Evolutionary conservation across 805 yeast species (phyloP), one percentile per base, ranked within the genome.

Genomic region (Sungouiella blattae): DNA sequence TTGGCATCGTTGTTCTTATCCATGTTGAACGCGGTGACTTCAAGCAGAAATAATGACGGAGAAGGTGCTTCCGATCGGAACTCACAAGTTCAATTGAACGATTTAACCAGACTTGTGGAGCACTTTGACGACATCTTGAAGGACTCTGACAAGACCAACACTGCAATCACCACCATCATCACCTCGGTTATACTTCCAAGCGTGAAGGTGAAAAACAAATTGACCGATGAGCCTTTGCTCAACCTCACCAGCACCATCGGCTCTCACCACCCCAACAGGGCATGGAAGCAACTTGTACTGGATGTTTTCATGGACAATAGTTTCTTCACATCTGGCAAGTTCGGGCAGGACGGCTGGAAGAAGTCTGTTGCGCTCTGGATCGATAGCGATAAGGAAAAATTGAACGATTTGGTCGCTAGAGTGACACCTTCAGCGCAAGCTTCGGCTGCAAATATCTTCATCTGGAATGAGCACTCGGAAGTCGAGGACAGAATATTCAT

Each of bases 381-480:
- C 3, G 58, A 64, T 6, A 70, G 63, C 11, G 93, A 83, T 38
- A 73, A 74, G 26, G 88, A 80, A 4, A 75, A 74, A 30, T 52
- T 83, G 35, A 48, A 52, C 1, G 91, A 83, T 11, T 57, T 78
- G 29, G 48, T 76, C 24, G 23, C 55, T 24, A 44, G 60, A 37
- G 46, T 64, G 7, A 53, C 62, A 1, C 62, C 68, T 2, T 40
- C 60, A 0, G 41, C 49, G 18, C 69, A 70, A 35, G 73, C 80
- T 3, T 64, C 78, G 15, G 68, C 75, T 5, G 60, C 83, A 3
- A 78, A 80, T 14, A 64, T 84, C 4, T 87, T 86, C 58, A 80
- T 75, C 24, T 82, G 89, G 79, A 81, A 78, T 41, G 87, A 83
- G 37, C 53, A 46, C 25, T 75, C 80, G 11, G 93, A 84, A 46